A percentile compares a stretch with the other conserved stretches of the same genome.
phyloP scores from a whole-genome alignment of 495 filamentous ascomycete genomes.

The Margaritispora aquatica region DNA sequence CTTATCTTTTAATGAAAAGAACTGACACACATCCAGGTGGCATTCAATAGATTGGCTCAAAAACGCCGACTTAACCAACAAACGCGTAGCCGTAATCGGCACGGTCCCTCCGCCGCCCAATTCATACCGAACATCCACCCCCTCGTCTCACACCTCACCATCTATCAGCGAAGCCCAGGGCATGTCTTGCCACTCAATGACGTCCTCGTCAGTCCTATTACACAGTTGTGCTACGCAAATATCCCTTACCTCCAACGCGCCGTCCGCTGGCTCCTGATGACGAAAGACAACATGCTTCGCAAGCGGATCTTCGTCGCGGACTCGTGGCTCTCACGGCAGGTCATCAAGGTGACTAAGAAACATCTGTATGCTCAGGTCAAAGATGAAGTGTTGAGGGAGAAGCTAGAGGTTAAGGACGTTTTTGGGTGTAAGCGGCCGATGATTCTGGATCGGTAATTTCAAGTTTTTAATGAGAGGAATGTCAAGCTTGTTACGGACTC shows the following conservation, averaged over 20 bases:
- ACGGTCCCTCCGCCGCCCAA: slow-evolving; percentile 49
- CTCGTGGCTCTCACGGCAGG: neutral
- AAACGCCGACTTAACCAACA: slow-evolving; percentile 35
- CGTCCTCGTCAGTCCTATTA: neutral
- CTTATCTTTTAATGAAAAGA: no score
- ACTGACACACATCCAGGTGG: no score
- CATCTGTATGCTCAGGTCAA: neutral
- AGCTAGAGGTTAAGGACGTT: neutral
- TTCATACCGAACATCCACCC: slow-evolving; percentile 26
- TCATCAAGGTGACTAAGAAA: neutral
- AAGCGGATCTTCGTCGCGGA: neutral
- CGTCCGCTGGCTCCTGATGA: neutral
- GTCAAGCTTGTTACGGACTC: neutral
- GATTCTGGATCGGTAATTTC: neutral
- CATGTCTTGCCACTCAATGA: neutral
- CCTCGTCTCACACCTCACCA: slow-evolving; percentile 49
- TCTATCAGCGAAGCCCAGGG: slow-evolving; percentile 49
- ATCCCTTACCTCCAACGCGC: neutral
- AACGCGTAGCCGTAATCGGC: slow-evolving; percentile 47
- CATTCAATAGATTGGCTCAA: slow-evolving; percentile 49
- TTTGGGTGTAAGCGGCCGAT: neutral
- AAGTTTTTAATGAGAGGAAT: neutral
- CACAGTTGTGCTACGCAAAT: neutral
- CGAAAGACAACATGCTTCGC: no score
- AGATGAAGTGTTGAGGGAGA: neutral